These are phyloP conservation scores for Camelina hispida DNA, from an alignment of 345 rosid genomes.

Conservation along the genomic window DNA sequence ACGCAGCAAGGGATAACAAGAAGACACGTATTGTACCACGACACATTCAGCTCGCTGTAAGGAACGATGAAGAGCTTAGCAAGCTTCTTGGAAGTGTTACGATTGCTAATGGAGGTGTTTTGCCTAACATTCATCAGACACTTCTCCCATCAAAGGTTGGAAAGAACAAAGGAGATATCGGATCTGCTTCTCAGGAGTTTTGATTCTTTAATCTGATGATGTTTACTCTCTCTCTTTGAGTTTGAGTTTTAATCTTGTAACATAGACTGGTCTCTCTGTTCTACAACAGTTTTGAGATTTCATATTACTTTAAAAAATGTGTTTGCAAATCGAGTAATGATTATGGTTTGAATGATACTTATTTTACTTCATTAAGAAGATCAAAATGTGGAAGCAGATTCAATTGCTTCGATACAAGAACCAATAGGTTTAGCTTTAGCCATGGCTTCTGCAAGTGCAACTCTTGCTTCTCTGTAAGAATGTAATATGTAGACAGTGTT, in stretches of 20 bases:
- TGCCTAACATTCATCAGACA: constrained; percentile 71
- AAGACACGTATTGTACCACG: constrained; percentile 73
- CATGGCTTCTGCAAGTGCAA: constrained; percentile 53
- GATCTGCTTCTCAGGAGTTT: constrained; percentile 71
- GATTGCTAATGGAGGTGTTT: constrained; percentile 73
- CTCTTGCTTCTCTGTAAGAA: constrained; percentile 39
- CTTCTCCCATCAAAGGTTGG: constrained; percentile 62
- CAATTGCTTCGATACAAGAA: constrained; percentile 53
- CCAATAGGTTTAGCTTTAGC: constrained; percentile 50
- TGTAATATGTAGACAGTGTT: constrained; percentile 48
- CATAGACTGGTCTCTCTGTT: neutral
- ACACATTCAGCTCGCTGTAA: constrained; percentile 78
- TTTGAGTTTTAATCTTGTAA: neutral
- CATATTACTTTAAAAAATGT: too few relatives aligned
- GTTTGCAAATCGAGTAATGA: neutral
- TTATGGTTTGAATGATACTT: neutral
- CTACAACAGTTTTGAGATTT: neutral
- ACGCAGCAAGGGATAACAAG: constrained; percentile 84
- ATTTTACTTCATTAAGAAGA: neutral
- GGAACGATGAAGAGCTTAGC: constrained; percentile 78
- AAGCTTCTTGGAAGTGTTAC: constrained; percentile 70
- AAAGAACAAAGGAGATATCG: constrained; percentile 63
- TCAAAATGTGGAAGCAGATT: constrained; percentile 28
- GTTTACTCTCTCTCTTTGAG: neutral
- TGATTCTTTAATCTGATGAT: neutral